Base-by-base conservation (phyloP, 495 filamentous ascomycete genomes). In the Penicillium dipodomyicola region DNA sequence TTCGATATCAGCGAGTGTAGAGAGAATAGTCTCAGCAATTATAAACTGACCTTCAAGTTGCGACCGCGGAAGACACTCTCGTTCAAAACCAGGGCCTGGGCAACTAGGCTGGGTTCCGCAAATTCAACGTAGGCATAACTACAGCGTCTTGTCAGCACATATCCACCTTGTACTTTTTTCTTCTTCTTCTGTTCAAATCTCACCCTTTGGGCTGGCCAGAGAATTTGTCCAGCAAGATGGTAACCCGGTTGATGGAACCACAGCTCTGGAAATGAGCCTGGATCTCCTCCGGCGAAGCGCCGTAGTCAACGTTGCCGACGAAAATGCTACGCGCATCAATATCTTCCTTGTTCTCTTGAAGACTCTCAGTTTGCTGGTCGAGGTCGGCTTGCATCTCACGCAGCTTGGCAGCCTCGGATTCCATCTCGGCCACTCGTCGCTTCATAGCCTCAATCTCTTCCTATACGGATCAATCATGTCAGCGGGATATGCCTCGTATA, bases 71-170 rank as follows among this genome's bases (percentile, higher is more conserved):
- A 96, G 57, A 96, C 84, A 72, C 92, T 97, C 71, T 97, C 95
- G 66, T 99, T 97, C 60, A 99, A 76, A 17, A 96, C 91, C 49
- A 99, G 82, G 12, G 95, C 95, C 70, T 96, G 89, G 23, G 90
- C 89, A 53, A 99, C 92, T 30, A 96, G 80, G 70, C 86, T 90
- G 29, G 95, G 94, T 73, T 99, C 95, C 17, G 91, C 87, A 65
- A 99, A 99, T 72, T 99, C 95, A 54, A 99, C 95, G 73, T 99
- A 99, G 63, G 95, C 95, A 73, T 99, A 99, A 30, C 93, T 97
- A 73, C 69, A 67, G 27, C 17, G 39, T 35, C 62, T 56, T 62
- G 75, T 82, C 80, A 82, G 80, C 69, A 63, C 67, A 75, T 3
- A 23, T 29, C 65, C 60, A 67, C 56, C 52, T 56, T 8, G 50